phyloP scores from a whole-genome alignment of 2,329 filamentous ascomycete genomes.

The Alternaria solani region DNA sequence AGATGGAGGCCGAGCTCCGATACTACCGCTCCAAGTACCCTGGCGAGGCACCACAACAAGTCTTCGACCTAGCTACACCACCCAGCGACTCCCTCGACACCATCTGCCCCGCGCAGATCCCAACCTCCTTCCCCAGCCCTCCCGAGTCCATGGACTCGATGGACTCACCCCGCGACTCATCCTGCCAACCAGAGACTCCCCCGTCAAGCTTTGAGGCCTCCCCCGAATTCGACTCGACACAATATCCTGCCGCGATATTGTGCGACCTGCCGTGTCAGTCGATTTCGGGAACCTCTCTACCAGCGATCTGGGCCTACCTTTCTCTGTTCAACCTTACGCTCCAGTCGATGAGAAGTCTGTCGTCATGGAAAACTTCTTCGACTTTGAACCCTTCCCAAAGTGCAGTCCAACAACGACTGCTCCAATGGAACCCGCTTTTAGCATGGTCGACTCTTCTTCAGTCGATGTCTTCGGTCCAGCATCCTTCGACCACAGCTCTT shows the following conservation, averaged over 20 bases:
- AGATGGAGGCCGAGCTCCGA: conserved; percentile 60
- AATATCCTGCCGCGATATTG: conserved; percentile 99
- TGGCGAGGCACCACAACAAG: conserved; percentile 33
- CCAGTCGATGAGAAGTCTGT: conserved; percentile 51
- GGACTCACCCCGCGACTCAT: conserved; percentile 50
- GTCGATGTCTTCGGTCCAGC: conserved; percentile 47
- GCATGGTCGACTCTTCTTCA: conserved; percentile 42
- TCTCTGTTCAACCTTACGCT: conserved; percentile 48
- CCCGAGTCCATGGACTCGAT: conserved; percentile 51
- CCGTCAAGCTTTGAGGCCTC: conserved; percentile 52
- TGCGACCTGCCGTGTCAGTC: conserved; percentile 99
- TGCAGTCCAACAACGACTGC: conserved; percentile 26
- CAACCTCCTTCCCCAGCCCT: conserved; percentile 47
- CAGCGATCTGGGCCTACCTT: conserved; percentile 48
- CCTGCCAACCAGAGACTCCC: conserved; percentile 51
- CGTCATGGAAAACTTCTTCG: conserved; percentile 47
- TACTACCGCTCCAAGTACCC: conserved; percentile 47
- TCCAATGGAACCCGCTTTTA: conserved; percentile 35
- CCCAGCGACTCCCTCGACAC: conserved; percentile 37
- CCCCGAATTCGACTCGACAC: conserved; percentile 87
- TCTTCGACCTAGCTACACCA: conserved; percentile 35
- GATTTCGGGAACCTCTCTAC: conserved; percentile 55
- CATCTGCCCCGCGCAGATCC: conserved; percentile 47
- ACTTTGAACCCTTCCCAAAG: conserved; percentile 53
- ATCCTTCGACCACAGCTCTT: conserved; percentile 41